These are phyloP conservation scores for Fusarium chuoi DNA, from an alignment of 2,329 filamentous ascomycete genomes.

Conservation along the genomic window DNA sequence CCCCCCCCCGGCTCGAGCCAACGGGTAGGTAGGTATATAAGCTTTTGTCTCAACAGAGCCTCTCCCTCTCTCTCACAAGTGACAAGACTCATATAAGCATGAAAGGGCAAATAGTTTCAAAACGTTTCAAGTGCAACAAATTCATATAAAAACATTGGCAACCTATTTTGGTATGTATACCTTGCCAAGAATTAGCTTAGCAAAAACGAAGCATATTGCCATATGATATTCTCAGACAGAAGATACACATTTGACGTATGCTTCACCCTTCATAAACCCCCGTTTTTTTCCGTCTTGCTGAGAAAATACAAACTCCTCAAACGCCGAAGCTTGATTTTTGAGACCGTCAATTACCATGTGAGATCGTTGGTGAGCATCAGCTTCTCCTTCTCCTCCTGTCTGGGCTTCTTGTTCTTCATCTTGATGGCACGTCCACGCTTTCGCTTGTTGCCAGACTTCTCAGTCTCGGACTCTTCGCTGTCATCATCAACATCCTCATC, in stretches of 20 bases:
- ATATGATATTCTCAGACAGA: neutral
- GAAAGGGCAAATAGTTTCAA: neutral
- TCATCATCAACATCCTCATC: slow-evolving; percentile 66
- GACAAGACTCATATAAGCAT: neutral
- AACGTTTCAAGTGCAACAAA: neutral
- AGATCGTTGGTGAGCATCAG: slow-evolving; percentile 55
- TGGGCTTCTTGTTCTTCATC: slow-evolving; percentile 57
- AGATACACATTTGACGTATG: neutral
- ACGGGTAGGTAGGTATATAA: neutral
- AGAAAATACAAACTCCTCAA: slow-evolving; percentile 40
- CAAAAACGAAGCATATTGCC: slow-evolving; percentile 1
- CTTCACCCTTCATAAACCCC: neutral
- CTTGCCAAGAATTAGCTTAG: neutral
- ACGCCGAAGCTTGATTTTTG: slow-evolving; percentile 32
- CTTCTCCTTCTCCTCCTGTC: slow-evolving; percentile 72
- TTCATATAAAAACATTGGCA: neutral
- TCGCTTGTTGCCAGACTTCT: slow-evolving; percentile 66
- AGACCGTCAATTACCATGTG: slow-evolving; percentile 49
- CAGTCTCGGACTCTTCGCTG: slow-evolving; percentile 66
- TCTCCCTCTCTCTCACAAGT: neutral
- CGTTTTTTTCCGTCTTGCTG: slow-evolving; percentile 2
- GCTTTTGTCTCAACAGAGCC: neutral
- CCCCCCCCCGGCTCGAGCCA: too few species aligned
- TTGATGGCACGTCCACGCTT: slow-evolving; percentile 62
- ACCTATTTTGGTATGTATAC: slow-evolving; percentile 34